Evolutionary conservation across 352 stramenopile species (phyloP), one percentile per base, ranked within the genome.

Genomic region (Phytopythium oedochilum): DNA sequence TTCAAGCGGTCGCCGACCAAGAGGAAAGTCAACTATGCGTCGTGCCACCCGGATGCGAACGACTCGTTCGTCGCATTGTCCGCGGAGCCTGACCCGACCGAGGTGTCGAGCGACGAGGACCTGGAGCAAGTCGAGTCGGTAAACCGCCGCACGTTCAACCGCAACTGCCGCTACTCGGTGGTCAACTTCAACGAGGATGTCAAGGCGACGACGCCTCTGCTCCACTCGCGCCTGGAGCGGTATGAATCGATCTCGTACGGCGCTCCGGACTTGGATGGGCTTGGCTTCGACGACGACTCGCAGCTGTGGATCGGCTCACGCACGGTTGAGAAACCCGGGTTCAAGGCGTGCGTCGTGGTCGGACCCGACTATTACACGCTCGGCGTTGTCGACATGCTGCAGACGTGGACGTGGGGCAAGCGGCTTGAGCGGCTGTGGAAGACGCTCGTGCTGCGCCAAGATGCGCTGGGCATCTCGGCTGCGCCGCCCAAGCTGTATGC

Each of bases 301-400:
- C 45, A 69, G 26, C 46, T 49, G 0, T 94, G 83, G 83, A 56
- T 86, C 38, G 85, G 84, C 25, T 61, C 54, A 31, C 75, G 84
- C 36, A 74, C 72, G 9, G 44, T 84, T 10, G 80, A 84, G 29
- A 94, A 89, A 44, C 61, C 55, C 9, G 84, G 82, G 1, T 91
- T 89, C 44, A 76, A 88, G 40, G 83, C 81, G 18, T 85, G 61
- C 31, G 78, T 83, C 32, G 83, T 96, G 0, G 69, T 94, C 45
- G 86, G 84, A 0, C 86, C 88, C 0, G 83, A 94, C 53, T 90
- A 87, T 48, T 96, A 96, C 58, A 96, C 88, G 28, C 64, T 96
- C 34, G 88, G 88, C 34, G 66, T 96, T 25, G 85, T 96, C n/a
- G 88, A 96, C 59, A 96, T 96, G 61, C 66, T 96, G 26, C 88